Evolutionary conservation across 805 yeast genomes (phyloP), one percentile per base, ranked within the genome.

Genomic region (Wickerhamiella domercqiae): DNA sequence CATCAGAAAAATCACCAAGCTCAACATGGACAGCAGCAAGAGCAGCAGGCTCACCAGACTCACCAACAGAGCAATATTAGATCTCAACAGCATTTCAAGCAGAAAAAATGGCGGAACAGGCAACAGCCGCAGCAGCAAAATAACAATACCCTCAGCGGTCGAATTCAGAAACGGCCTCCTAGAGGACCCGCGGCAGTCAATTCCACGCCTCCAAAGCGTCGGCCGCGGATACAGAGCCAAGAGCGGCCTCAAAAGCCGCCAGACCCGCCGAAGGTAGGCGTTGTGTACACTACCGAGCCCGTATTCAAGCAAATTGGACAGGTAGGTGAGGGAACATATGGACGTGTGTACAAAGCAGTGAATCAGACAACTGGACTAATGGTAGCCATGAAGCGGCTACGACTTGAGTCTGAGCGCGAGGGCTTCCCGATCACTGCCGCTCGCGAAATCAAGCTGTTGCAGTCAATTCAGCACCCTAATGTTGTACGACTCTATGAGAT

Each of bases 311-410:
- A 86, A 38, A 71, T 81, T 1, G 67, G 71, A 29, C 97, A 90
- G 53, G 97, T 90, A 4, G 98, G 98, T n/a, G 97, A 90, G 59
- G 98, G 98, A 7, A 90, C 97, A 0, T 90, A 90, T 56, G 98
- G 98, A 15, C 84, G 82, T 54, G 99, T 90, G 16, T 84, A 79
- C 61, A 83, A 84, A 53, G 94, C 95, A 0, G 65, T 63, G 35
- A 84, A 90, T 54, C 59, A 60, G 13, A 61, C 71, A 4, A 81
- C 94, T 0, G 67, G 71, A 2, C 73, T 70, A 40, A 61, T 68
- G 46, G 90, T 84, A n/a, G 98, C 98, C 1, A 62, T 90, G 51
- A 90, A 90, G 54, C 69, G 77, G 47, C 63, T 90, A 32, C 60
- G 96, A 43, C 66, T 90, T 50, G 96, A 90, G 52, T 60, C 73